Conservation (phyloP, 164 flowering plant species). For the Vitis riparia region DNA sequence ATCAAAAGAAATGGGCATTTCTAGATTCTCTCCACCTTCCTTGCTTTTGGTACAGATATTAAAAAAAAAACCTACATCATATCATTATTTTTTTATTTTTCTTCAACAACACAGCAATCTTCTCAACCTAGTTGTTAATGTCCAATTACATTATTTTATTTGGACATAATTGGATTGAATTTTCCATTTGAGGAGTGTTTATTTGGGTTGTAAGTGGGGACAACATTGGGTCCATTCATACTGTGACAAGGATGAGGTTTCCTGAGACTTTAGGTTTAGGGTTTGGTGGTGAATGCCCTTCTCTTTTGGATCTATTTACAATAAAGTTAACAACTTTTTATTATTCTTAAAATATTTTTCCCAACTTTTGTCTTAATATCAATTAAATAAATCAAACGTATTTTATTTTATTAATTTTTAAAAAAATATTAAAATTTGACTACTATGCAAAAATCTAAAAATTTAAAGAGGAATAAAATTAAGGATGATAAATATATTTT, state of each 20-base stretch:
- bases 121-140: not conserved
- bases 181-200: conserved; percentile 8
- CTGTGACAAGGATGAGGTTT: conserved; percentile 25
- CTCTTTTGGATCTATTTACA: conserved; percentile 11
- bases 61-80: conserved; percentile 1
- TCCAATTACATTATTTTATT: not conserved
- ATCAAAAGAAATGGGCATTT: conserved; percentile 46
- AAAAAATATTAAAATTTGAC: too few species aligned
- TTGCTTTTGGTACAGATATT: conserved; percentile 44
- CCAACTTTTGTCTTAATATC: too few species aligned
- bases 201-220: conserved; percentile 20
- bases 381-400: too few species aligned
- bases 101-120: conserved; percentile 5
- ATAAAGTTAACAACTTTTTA: conserved; percentile 6
- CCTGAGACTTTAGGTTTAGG: conserved; percentile 3
- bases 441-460: too few species aligned
- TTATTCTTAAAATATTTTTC: conserved; percentile 3
- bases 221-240: conserved; percentile 9
- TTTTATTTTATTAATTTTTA: too few species aligned
- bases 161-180: not conserved
- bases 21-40: conserved; percentile 77
- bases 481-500: too few species aligned
- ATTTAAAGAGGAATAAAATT: too few species aligned
- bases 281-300: conserved; percentile 3
- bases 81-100: not conserved